These are phyloP conservation scores for Xylaria sp. DNA, from an alignment of 495 filamentous ascomycete species.

Conservation along the genomic window DNA sequence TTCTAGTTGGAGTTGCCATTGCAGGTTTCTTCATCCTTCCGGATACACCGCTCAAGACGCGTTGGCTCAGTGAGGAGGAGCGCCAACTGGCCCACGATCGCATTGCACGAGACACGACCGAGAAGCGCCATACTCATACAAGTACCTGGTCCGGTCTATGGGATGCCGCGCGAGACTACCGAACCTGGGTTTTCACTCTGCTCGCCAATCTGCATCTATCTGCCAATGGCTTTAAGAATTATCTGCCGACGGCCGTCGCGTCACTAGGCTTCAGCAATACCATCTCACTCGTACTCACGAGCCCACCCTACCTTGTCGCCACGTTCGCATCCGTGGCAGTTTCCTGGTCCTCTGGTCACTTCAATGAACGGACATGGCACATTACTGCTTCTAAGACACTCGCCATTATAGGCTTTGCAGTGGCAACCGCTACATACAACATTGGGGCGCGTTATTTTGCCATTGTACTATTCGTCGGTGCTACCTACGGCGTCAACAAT, in stretches of 20 bases:
- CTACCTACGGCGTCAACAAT: conserved; percentile 53
- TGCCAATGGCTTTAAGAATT: conserved; percentile 54
- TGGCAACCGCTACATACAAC: conserved; percentile 47
- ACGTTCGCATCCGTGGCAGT: conserved; percentile 45
- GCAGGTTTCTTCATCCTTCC: conserved; percentile 52
- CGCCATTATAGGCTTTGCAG: conserved; percentile 53
- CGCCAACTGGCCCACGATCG: conserved; percentile 45
- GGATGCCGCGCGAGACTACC: conserved; percentile 45
- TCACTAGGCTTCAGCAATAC: conserved; percentile 51
- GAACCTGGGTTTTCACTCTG: conserved; percentile 48
- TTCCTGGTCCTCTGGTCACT: conserved; percentile 48
- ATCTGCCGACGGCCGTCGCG: conserved; percentile 55
- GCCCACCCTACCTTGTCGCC: conserved; percentile 55
- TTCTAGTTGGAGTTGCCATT: conserved; percentile 40
- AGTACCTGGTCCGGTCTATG: conserved; percentile 46
- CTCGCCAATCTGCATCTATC: conserved; percentile 31
- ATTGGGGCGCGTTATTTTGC: conserved; percentile 47
- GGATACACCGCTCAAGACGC: conserved; percentile 40
- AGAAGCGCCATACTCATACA: conserved; percentile 27
- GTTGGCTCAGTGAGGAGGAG: conserved; percentile 48
- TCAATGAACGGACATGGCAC: conserved; percentile 59
- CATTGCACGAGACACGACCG: conserved; percentile 44
- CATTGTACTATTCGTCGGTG: conserved; percentile 50
- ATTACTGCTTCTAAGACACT: conserved; percentile 49
- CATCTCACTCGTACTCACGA: conserved; percentile 53